Evolutionary conservation across 352 stramenopile genomes (phyloP).

Genomic region (Globisporangium emineosum): DNA sequence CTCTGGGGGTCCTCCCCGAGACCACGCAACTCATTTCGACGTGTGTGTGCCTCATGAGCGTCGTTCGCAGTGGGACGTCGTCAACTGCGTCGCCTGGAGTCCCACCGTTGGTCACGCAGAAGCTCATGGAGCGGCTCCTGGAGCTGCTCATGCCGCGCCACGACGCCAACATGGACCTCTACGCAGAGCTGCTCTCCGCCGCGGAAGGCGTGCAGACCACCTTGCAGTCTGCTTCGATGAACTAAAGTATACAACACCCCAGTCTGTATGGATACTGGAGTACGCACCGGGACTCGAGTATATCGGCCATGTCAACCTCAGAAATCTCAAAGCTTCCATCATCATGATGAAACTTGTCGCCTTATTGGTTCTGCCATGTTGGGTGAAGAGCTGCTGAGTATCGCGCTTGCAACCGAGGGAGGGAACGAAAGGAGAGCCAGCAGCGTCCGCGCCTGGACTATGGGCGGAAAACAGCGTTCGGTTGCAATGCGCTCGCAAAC

Average conservation of each 20-base stretch:
- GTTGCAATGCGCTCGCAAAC: too few species aligned
- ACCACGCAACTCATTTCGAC: slow-evolving; percentile 50
- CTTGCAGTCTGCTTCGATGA: background rate
- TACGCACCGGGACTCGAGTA: background rate
- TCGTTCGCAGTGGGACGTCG: slow-evolving; percentile 26
- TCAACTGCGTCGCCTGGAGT: slow-evolving; percentile 20
- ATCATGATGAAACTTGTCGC: too few species aligned
- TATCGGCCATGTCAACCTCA: background rate
- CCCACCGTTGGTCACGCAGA: slow-evolving; percentile 50
- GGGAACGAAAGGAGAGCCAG: too few species aligned
- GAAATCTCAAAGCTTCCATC: too few species aligned
- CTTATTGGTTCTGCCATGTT: too few species aligned
- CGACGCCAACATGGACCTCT: slow-evolving; percentile 64
- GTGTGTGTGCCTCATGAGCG: slow-evolving; percentile 56
- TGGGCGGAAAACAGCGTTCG: too few species aligned
- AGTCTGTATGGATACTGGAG: too few species aligned
- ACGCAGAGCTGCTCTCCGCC: slow-evolving; percentile 42
- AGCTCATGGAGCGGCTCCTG: slow-evolving; percentile 58
- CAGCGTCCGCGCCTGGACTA: too few species aligned
- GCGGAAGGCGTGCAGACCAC: slow-evolving; percentile 13
- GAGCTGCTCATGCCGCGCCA: slow-evolving; percentile 52
- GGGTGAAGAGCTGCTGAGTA: too few species aligned
- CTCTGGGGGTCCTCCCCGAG: slow-evolving; percentile 23
- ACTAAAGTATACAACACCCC: too few species aligned
- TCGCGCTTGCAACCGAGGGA: too few species aligned